phyloP scores from a whole-genome alignment of 306 rosid species.

The Cucurbita pepo region DNA sequence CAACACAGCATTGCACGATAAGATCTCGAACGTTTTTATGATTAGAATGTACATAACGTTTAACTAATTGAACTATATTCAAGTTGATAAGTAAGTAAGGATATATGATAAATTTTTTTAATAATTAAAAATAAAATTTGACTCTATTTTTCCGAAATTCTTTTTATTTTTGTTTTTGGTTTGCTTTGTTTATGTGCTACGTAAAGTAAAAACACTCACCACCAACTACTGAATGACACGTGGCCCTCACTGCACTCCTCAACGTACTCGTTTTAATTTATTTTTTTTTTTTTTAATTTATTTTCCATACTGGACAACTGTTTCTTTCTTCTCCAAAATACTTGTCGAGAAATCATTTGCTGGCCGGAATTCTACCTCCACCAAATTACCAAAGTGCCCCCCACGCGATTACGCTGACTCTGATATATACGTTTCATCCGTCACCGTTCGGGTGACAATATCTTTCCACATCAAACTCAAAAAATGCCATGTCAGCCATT shows the following conservation, averaged over 20 bases:
- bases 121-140: neutral
- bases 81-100: too few relatives aligned
- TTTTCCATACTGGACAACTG: neutral
- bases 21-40: too few relatives aligned
- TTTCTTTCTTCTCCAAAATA: constrained; percentile 40
- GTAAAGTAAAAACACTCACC: constrained; percentile 8
- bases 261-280: constrained; percentile 26
- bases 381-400: constrained; percentile 14
- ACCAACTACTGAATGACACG: constrained; percentile 45
- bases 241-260: constrained; percentile 27
- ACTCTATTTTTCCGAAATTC: neutral
- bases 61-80: too few relatives aligned
- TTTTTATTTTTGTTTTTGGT: neutral
- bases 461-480: neutral
- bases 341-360: constrained; percentile 48
- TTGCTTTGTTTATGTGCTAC: constrained; percentile 16
- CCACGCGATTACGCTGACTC: neutral
- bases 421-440: neutral
- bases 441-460: neutral
- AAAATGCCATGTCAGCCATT: neutral
- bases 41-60: too few relatives aligned
- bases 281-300: neutral
- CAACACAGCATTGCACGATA: neutral
- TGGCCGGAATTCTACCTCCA: constrained; percentile 11
- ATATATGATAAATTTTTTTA: too few relatives aligned